Evolutionary conservation across 805 yeast genomes (phyloP).

Genomic region (Schwanniomyces vanrijiae): DNA sequence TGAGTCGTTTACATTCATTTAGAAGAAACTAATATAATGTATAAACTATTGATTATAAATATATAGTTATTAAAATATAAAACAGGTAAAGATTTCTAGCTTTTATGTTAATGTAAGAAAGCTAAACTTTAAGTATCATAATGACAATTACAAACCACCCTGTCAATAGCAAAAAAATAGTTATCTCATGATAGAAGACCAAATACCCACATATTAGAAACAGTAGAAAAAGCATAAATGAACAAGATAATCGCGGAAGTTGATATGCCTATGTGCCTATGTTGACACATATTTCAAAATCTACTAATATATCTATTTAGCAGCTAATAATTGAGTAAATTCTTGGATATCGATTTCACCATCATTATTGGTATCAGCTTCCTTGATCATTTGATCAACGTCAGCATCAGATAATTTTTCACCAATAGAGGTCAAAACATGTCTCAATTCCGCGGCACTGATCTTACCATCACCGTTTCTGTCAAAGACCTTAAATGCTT

Average conservation of each 20-base stretch:
- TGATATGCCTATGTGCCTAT: background rate
- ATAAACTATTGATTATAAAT: background rate
- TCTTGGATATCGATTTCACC: conserved; percentile 97
- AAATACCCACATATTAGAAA: background rate
- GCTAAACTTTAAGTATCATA: background rate
- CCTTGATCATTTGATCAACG: conserved; percentile 95
- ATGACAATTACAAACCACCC: background rate
- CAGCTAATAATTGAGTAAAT: conserved; percentile 84
- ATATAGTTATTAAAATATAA: background rate
- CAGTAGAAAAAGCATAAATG: background rate
- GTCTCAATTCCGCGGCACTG: conserved; percentile 94
- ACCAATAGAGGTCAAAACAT: conserved; percentile 95
- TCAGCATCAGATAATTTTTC: conserved; percentile 95
- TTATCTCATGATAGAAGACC: background rate
- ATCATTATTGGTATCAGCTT: conserved; percentile 92
- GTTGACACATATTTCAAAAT: background rate
- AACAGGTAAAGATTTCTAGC: background rate
- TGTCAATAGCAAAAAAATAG: background rate
- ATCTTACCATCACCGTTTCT: conserved; percentile 95
- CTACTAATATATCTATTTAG: conserved; percentile 46
- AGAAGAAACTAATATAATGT: conserved; percentile 8
- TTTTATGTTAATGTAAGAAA: background rate
- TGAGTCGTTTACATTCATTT: conserved; percentile 17
- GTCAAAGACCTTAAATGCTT: conserved; percentile 98
- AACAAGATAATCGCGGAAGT: background rate